Conservation (phyloP, 2,329 filamentous ascomycete species). For the Calonectria henricotiae region DNA sequence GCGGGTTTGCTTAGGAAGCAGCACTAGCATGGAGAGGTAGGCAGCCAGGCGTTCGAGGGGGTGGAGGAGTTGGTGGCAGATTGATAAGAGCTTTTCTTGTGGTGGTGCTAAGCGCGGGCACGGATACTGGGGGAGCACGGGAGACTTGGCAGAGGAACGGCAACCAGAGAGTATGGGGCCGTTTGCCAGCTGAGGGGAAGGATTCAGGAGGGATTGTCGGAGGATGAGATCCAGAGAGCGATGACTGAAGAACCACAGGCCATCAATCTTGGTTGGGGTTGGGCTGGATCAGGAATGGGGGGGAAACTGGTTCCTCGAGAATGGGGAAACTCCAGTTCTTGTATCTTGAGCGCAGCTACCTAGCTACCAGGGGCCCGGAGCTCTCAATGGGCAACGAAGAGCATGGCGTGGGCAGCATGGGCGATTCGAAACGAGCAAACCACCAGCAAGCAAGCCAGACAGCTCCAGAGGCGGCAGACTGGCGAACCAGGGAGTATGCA, state of each 20-base stretch:
- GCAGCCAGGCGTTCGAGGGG: slow-evolving; percentile 20
- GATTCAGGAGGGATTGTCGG: slow-evolving; percentile 21
- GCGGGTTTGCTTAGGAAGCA: slow-evolving; percentile 26
- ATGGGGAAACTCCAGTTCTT: slow-evolving; percentile 35
- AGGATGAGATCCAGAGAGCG: not conserved
- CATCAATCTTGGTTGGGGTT: slow-evolving; percentile 28
- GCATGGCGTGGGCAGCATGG: slow-evolving; percentile 33
- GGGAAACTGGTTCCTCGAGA: slow-evolving; percentile 3
- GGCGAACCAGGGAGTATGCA: slow-evolving; percentile 35
- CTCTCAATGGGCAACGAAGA: slow-evolving; percentile 9
- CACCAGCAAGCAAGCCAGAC: slow-evolving; percentile 20
- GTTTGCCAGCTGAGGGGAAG: slow-evolving; percentile 5
- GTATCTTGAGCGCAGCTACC: slow-evolving; percentile 28
- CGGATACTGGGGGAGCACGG: slow-evolving; percentile 26
- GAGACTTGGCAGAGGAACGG: slow-evolving; percentile 27
- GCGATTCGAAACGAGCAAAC: slow-evolving; percentile 26
- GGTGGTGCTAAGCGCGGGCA: slow-evolving; percentile 27
- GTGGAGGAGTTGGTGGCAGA: slow-evolving; percentile 29
- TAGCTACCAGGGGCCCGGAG: slow-evolving; percentile 20
- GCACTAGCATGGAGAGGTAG: slow-evolving; percentile 26
- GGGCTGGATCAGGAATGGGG: slow-evolving; percentile 14
- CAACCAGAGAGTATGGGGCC: slow-evolving; percentile 27
- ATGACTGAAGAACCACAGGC: slow-evolving; percentile 30
- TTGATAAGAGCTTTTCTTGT: slow-evolving; percentile 36
- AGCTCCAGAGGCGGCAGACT: slow-evolving; percentile 25